These are phyloP conservation scores for Simmondsia chinensis DNA, from an alignment of 148 eudicot genomes.

Conservation along the genomic window DNA sequence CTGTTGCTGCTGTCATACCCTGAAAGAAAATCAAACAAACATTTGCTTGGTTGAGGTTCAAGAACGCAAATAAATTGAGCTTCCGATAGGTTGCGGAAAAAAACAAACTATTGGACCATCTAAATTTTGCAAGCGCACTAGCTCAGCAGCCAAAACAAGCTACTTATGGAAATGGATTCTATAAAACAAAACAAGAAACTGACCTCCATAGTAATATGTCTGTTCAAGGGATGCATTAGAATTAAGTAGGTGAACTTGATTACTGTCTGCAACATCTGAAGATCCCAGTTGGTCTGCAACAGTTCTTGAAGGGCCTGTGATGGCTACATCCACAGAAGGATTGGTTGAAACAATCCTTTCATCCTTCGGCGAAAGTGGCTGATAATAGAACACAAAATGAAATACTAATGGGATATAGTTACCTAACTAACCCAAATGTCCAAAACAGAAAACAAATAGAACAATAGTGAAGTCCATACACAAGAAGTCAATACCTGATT, in stretches of 20 bases:
- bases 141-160: not conserved
- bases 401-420: slow-evolving; percentile 1
- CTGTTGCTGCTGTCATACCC: slow-evolving; percentile 62
- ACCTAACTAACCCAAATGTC: not conserved
- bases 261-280: slow-evolving; percentile 37
- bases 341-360: slow-evolving; percentile 70
- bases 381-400: slow-evolving; percentile 24
- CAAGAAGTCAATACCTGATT: too few relatives aligned
- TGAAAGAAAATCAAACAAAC: slow-evolving; percentile 14
- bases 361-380: slow-evolving; percentile 72
- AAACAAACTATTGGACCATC: too few relatives aligned
- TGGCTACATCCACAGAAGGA: slow-evolving; percentile 61
- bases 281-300: slow-evolving; percentile 44
- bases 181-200: slow-evolving; percentile 8
- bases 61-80: too few relatives aligned
- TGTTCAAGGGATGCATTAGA: slow-evolving; percentile 56
- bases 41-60: not conserved
- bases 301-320: slow-evolving; percentile 47
- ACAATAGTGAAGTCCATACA: not conserved
- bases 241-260: slow-evolving; percentile 33
- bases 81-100: too few relatives aligned
- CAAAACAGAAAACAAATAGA: not conserved
- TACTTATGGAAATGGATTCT: not conserved
- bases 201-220: slow-evolving; percentile 81
- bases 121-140: too few relatives aligned